Evolutionary conservation across 2,329 filamentous ascomycete genomes (phyloP).

Genomic region (Ophiognomonia clavigignenti-juglandacearum): DNA sequence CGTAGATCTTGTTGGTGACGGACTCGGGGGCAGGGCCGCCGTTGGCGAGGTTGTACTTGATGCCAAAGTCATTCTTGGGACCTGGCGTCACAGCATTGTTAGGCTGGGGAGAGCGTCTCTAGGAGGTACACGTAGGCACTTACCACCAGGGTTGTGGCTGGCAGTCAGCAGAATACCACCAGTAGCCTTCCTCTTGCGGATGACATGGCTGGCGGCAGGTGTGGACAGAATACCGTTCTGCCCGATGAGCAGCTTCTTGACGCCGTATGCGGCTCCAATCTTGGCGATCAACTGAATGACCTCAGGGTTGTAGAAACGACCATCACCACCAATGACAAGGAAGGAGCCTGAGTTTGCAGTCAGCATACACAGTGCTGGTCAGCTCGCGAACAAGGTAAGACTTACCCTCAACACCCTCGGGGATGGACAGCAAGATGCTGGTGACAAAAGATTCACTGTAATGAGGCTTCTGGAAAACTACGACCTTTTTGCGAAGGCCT

Average conservation of each 20-base stretch:
- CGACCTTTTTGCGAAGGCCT: slow-evolving; percentile 97
- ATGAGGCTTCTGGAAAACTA: slow-evolving; percentile 89
- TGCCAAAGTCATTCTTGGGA: slow-evolving; percentile 92
- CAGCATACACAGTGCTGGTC: slow-evolving; percentile 1
- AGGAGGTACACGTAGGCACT: slow-evolving; percentile 24
- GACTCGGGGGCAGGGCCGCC: slow-evolving; percentile 93
- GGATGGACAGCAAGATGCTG: slow-evolving; percentile 92
- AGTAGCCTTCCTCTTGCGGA: slow-evolving; percentile 89
- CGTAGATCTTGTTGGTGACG: slow-evolving; percentile 97
- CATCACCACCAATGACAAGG: slow-evolving; percentile 96
- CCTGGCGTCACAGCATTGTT: slow-evolving; percentile 43
- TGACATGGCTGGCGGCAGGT: slow-evolving; percentile 91
- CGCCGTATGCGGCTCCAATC: slow-evolving; percentile 93
- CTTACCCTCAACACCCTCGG: slow-evolving; percentile 78
- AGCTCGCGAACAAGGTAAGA: slow-evolving; percentile 2
- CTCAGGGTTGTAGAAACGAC: slow-evolving; percentile 94
- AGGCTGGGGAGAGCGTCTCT: neutral
- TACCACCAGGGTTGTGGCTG: slow-evolving; percentile 96
- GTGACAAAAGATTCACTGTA: slow-evolving; percentile 96
- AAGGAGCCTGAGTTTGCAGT: slow-evolving; percentile 50
- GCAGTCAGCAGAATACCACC: slow-evolving; percentile 95
- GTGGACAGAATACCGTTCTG: slow-evolving; percentile 96
- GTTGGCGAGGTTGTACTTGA: slow-evolving; percentile 99
- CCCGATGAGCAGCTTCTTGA: slow-evolving; percentile 97
- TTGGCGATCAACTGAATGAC: slow-evolving; percentile 96